Base-by-base conservation (phyloP, 2,329 filamentous ascomycete genomes). In the Pyricularia pennisetigena region DNA sequence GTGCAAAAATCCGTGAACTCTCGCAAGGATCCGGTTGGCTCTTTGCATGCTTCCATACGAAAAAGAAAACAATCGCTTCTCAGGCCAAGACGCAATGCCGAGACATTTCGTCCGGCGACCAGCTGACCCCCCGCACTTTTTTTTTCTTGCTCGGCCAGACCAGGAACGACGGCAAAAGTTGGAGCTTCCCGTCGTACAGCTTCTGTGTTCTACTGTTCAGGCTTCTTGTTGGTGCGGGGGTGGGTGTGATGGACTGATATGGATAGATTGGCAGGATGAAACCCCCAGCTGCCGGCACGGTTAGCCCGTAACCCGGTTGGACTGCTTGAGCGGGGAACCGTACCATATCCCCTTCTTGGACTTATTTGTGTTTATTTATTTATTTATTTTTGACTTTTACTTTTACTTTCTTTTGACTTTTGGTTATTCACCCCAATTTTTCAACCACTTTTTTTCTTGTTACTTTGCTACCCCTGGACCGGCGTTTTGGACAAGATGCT, bases 231-330 rank as follows among this genome's bases (percentile, higher is more conserved):
- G 16, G 41, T 54, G 41, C 41, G 41, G 41, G 41, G 41, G 41
- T 54, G 41, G 41, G 41, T 54, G 41, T 54, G 41, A 54, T 54
- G 41, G 41, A 54, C 41, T 54, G 41, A n/a, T 54, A 54, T 54
- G 41, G 41, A n/a, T 54, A 54, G 41, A 54, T 65, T 65, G 64
- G 41, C 64, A 49, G 64, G 30, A 65, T 65, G 64, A 65, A 65
- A 65, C 64, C 64, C 6, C 26, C 28, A 66, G n/a, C 41, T 66
- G 65, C 65, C 65, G 65, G 65, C 41, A 26, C 41, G 35, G n/a
- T 28, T 35, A 41, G 64, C 12, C 64, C 35, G 64, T 66, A 35
- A 66, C 65, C 65, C 41, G 65, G 65, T n/a, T 57, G 26, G 26
- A 26, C 64, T 54, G 41, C 20, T 54, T 54, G 41, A 54, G 41